Evolutionary conservation across 108 stramenopile species (phyloP).

Genomic region (Nitzschia sp.): DNA sequence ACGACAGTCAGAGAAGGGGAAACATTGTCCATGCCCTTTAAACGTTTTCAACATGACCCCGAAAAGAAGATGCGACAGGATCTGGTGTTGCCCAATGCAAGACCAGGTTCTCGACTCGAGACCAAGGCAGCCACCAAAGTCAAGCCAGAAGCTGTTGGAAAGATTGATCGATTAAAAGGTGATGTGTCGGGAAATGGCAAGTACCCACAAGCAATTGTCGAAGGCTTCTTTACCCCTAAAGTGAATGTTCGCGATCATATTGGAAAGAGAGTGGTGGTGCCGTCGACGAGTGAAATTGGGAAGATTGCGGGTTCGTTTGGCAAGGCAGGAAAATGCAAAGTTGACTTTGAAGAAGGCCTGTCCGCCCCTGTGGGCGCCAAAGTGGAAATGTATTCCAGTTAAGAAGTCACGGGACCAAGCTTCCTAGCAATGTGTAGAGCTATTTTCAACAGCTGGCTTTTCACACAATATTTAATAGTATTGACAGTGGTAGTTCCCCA

Average conservation of each 20-base stretch:
- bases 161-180: constrained; percentile 79
- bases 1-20: constrained; percentile 72
- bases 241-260: constrained; percentile 73
- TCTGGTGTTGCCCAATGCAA: constrained; percentile 52
- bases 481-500: no score
- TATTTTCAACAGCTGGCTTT: no score
- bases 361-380: constrained; percentile 15
- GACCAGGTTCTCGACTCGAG: constrained; percentile 67
- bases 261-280: constrained; percentile 55
- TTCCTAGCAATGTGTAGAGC: no score
- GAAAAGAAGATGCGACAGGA: constrained; percentile 85
- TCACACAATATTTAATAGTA: no score
- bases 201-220: constrained; percentile 68
- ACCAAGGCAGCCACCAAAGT: constrained; percentile 52
- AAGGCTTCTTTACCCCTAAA: constrained; percentile 87
- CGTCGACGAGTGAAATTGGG: constrained; percentile 71
- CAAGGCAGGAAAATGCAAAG: constrained; percentile 95
- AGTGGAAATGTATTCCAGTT: neutral
- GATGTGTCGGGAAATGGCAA: constrained; percentile 69
- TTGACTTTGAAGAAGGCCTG: constrained; percentile 53
- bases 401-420: no score
- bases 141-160: constrained; percentile 52
- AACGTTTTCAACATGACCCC: constrained; percentile 78
- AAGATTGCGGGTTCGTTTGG: constrained; percentile 82
- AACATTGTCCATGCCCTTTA: constrained; percentile 67